A percentile compares a stretch with the other conserved stretches of the same genome.
Evolutionary conservation across 129 eudicot genomes (phyloP).

Genomic region (Ambrosia artemisiifolia): DNA sequence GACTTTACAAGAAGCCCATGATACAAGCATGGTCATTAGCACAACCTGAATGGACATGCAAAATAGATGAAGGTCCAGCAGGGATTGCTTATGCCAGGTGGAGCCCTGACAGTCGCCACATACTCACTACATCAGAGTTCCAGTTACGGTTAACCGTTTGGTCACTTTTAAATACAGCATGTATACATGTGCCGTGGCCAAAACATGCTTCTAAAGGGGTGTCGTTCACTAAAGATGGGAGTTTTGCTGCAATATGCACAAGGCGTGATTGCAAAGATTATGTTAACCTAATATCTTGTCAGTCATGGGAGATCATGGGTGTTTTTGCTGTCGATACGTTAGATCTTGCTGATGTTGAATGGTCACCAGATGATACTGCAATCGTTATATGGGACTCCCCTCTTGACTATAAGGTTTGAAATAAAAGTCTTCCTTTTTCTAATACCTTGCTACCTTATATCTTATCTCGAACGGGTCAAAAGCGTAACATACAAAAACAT

Average conservation of each 20-base stretch:
- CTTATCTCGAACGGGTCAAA: background rate
- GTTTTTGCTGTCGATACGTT: slow-evolving; percentile 94
- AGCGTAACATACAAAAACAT: background rate
- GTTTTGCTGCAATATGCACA: slow-evolving; percentile 91
- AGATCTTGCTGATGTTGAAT: slow-evolving; percentile 90
- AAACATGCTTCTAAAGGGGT: slow-evolving; percentile 96
- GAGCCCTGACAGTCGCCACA: slow-evolving; percentile 99
- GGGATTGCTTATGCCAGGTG: slow-evolving; percentile 98
- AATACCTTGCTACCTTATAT: background rate
- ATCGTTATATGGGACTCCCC: slow-evolving; percentile 96
- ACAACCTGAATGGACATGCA: slow-evolving; percentile 99
- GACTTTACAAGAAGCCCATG: slow-evolving; percentile 83
- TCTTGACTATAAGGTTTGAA: slow-evolving; percentile 84
- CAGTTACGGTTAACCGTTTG: slow-evolving; percentile 88
- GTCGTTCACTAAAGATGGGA: slow-evolving; percentile 91
- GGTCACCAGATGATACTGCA: slow-evolving; percentile 99
- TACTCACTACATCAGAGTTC: slow-evolving; percentile 94
- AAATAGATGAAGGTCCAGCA: slow-evolving; percentile 97
- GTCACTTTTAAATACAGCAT: slow-evolving; percentile 93
- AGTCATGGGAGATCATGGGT: slow-evolving; percentile 93
- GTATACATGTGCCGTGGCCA: slow-evolving; percentile 93
- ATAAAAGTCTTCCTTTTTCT: background rate
- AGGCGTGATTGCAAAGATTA: slow-evolving; percentile 99
- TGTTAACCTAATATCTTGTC: slow-evolving; percentile 79
- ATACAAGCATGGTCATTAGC: slow-evolving; percentile 96